Base-by-base conservation (phyloP, 139 green algal genomes). In the Chlorella sp. region DNA sequence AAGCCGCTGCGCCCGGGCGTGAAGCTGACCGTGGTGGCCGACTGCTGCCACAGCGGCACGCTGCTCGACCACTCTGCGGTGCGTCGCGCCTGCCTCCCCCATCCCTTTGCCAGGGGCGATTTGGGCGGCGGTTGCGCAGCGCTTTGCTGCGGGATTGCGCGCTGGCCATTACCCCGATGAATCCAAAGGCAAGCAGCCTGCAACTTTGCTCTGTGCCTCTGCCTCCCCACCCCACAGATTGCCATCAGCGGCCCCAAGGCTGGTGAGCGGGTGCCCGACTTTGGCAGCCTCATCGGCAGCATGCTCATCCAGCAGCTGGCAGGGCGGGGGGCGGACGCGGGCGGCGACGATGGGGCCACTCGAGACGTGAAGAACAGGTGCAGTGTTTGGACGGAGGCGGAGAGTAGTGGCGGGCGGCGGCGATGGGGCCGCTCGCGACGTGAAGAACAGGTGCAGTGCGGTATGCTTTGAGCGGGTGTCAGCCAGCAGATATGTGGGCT, bases 1-100 rank as follows among this genome's bases (percentile, higher is more conserved):
- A 62, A 48, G 56, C 73, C 69, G 34, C 73, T 94, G 77, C 40
- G 74, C 24, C 77, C 84, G 6, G 85, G 82, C 22, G 87, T 90
- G 11, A 91, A 92, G 77, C 92, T 96, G 81, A 96, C 93, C 32
- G 89, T 96, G 76, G 79, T 30, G 0, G 77, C 90, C 62, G 93
- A 96, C 87, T 96, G 90, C 86, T 96, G 93, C 90, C 93, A 96
- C 89, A 91, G 85, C 64, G 92, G 89, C 34, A 86, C 85, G 24
- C 64, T 96, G 65, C 86, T 96, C 54, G 93, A 96, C 76, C 88
- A 94, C 82, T 69, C 69, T 2, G 74, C 92, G 48, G 84, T 93
- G 73, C 22, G 51, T 3, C 46, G 22, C 2, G 51, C 13, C 22
- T 60, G 51, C 11, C n/a, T n/a, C n/a, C n/a, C n/a, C n/a, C n/a